phyloP scores from a whole-genome alignment of 441 rosid species.

The Jatropha podagrica region DNA sequence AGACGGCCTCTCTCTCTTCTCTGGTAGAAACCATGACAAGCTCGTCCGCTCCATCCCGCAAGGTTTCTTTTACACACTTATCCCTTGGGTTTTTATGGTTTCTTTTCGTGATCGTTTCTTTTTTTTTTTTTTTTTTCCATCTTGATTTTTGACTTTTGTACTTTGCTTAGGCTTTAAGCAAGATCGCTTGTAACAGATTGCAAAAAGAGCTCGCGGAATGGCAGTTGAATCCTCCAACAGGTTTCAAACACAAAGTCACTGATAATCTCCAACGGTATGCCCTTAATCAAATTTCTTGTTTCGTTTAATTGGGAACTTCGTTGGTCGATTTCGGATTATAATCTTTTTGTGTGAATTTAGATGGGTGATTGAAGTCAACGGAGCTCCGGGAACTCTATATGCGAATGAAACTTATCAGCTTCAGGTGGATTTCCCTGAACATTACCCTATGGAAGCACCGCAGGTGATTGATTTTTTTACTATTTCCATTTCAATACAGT shows the following conservation, averaged over 20 bases:
- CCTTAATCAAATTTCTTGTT: neutral
- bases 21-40: conserved; percentile 50
- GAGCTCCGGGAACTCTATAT: conserved; percentile 84
- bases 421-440: conserved; percentile 91
- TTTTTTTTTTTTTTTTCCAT: neutral
- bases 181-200: conserved; percentile 82
- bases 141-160: neutral
- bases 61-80: conserved; percentile 37
- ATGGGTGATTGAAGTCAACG: conserved; percentile 88
- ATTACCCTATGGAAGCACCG: conserved; percentile 98
- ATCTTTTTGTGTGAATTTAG: conserved; percentile 29
- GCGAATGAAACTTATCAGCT: conserved; percentile 89
- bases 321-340: conserved; percentile 1
- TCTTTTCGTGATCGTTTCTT: neutral
- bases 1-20: conserved; percentile 12
- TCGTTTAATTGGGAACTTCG: neutral
- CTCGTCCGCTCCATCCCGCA: conserved; percentile 68
- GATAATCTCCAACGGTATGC: conserved; percentile 76
- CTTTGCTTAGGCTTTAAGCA: conserved; percentile 62
- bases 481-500: neutral
- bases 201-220: conserved; percentile 93
- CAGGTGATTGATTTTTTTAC: conserved; percentile 43
- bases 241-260: conserved; percentile 79
- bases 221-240: conserved; percentile 83
- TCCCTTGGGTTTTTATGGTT: neutral